These are phyloP conservation scores for Coccinonectria pachysandricola DNA, from an alignment of 2,329 filamentous ascomycete species.

Conservation along the genomic window DNA sequence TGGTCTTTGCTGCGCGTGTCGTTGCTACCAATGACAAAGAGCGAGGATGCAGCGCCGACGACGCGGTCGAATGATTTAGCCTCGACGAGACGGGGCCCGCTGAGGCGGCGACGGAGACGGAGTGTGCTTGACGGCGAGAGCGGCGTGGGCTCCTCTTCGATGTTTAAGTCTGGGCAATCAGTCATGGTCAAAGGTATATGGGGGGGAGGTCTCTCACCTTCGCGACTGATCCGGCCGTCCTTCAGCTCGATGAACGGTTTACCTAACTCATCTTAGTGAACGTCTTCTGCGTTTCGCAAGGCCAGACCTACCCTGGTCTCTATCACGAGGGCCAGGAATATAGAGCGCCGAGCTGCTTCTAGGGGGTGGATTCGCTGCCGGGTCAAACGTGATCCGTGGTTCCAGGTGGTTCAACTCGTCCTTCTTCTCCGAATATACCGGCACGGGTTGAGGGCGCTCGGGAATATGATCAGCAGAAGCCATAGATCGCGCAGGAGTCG, in stretches of 20 bases:
- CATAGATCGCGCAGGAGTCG: too few relatives aligned
- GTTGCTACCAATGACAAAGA: slow-evolving; percentile 27
- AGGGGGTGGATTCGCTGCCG: slow-evolving; percentile 16
- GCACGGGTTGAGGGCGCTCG: too few relatives aligned
- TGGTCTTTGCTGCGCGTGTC: slow-evolving; percentile 7
- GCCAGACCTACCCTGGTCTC: slow-evolving; percentile 16
- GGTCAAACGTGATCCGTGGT: slow-evolving; percentile 19
- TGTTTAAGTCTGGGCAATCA: slow-evolving; percentile 9
- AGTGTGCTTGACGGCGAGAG: too few relatives aligned
- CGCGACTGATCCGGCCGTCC: slow-evolving; percentile 10
- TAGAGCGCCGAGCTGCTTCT: slow-evolving; percentile 17
- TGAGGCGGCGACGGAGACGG: too few relatives aligned
- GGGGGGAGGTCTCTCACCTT: slow-evolving; percentile 6
- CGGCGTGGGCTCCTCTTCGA: too few relatives aligned
- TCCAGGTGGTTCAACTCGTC: slow-evolving; percentile 2
- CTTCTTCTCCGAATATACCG: slow-evolving; percentile 2
- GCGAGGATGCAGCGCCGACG: slow-evolving; percentile 24
- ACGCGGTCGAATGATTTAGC: slow-evolving; percentile 27
- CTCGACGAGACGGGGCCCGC: slow-evolving; percentile 17
- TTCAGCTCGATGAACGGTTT: slow-evolving; percentile 19
- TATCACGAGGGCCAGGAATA: slow-evolving; percentile 23
- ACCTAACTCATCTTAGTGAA: slow-evolving; percentile 10
- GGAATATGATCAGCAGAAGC: too few relatives aligned
- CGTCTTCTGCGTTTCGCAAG: too few relatives aligned
- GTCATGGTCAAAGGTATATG: too few relatives aligned